These are phyloP conservation scores for Umbilicus rupestris DNA, from an alignment of 164 flowering plant species.

Conservation along the genomic window DNA sequence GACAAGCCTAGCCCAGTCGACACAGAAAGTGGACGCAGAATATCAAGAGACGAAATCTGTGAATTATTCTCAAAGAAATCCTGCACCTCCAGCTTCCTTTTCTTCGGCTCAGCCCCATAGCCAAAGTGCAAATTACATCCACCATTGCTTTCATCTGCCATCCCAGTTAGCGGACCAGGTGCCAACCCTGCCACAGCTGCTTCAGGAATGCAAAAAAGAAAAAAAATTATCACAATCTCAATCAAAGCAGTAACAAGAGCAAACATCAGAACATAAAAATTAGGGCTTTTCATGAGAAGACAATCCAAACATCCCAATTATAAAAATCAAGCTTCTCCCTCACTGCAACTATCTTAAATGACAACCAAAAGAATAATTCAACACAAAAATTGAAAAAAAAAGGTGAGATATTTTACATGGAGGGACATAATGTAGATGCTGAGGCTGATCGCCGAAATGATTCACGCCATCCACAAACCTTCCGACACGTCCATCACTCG, in stretches of 20 bases:
- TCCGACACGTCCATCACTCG: background rate
- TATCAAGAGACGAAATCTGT: constrained; percentile 58
- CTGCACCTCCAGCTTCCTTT: constrained; percentile 50
- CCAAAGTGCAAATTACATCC: constrained; percentile 48
- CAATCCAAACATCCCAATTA: background rate
- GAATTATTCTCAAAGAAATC: constrained; percentile 60
- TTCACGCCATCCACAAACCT: background rate
- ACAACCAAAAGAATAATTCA: background rate
- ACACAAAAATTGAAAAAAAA: background rate
- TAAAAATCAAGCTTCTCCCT: background rate
- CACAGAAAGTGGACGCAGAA: constrained; percentile 56
- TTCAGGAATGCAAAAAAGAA: background rate
- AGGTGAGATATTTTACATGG: constrained; percentile 36
- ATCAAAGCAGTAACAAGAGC: too few relatives aligned
- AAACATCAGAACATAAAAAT: background rate
- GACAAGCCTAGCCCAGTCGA: constrained; percentile 85
- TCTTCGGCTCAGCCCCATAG: constrained; percentile 38
- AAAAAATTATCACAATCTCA: background rate
- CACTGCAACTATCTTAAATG: background rate
- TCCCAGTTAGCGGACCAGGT: constrained; percentile 22
- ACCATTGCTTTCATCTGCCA: constrained; percentile 29
- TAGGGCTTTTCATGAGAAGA: background rate
- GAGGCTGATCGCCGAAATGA: constrained; percentile 43
- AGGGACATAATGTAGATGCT: constrained; percentile 51
- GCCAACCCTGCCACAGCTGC: constrained; percentile 41